These are phyloP conservation scores for Coemansia sp. DNA, from an alignment of 192 early-diverging fungal species.

Conservation along the genomic window DNA sequence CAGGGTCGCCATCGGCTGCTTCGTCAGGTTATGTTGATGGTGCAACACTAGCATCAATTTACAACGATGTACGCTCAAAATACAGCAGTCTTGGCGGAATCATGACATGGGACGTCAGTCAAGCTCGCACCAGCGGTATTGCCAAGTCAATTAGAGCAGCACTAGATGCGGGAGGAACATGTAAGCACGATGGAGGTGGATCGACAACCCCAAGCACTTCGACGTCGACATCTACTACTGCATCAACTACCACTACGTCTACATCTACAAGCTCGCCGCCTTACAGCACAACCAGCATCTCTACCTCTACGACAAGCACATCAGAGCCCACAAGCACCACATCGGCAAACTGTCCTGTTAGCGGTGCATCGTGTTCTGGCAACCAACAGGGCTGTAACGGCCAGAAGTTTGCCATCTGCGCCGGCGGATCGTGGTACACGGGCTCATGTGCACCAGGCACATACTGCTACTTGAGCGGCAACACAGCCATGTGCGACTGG, in stretches of 20 bases:
- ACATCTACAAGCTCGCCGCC: conserved; percentile 9
- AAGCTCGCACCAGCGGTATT: conserved; percentile 43
- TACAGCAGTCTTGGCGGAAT: conserved; percentile 65
- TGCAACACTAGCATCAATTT: conserved; percentile 41
- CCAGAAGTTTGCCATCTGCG: conserved; percentile 49
- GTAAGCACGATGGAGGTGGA: conserved; percentile 7
- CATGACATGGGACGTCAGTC: conserved; percentile 66
- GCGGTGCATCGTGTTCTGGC: conserved; percentile 46
- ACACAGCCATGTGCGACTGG: conserved; percentile 43
- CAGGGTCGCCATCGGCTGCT: conserved; percentile 58
- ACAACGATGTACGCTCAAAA: conserved; percentile 41
- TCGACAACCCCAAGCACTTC: not conserved
- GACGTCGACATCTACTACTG: conserved; percentile 1
- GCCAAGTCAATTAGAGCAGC: conserved; percentile 30
- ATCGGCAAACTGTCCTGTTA: conserved; percentile 32
- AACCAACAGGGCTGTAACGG: conserved; percentile 51
- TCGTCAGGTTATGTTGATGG: conserved; percentile 56
- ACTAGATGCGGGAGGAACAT: conserved; percentile 26
- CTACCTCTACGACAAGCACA: conserved; percentile 13
- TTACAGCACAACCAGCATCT: conserved; percentile 12
- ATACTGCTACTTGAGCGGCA: conserved; percentile 42
- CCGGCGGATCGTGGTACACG: conserved; percentile 50
- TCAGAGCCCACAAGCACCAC: conserved; percentile 23
- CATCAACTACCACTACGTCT: not conserved
- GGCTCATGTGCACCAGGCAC: conserved; percentile 49